phyloP scores from a whole-genome alignment of 495 filamentous ascomycete species.

The Trichocladium antarcticum region DNA sequence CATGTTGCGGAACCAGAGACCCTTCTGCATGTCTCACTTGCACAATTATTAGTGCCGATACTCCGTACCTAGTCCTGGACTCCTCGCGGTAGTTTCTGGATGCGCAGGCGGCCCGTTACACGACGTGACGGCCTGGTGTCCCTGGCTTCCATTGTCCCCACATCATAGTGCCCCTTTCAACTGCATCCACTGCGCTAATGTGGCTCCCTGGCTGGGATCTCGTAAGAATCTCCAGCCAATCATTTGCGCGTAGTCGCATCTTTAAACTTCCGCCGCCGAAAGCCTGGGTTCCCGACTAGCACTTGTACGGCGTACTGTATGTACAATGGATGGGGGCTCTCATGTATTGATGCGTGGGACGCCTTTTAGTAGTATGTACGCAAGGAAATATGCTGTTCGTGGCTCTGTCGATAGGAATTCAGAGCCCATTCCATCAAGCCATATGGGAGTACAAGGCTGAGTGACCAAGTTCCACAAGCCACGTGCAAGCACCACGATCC shows the following conservation, averaged over 20 bases:
- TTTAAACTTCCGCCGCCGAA: neutral
- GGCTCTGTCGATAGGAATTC: too few relatives aligned
- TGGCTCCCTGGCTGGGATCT: neutral
- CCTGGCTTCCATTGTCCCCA: neutral
- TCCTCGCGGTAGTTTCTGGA: too few relatives aligned
- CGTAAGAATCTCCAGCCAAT: conserved; percentile 4
- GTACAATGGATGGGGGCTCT: neutral
- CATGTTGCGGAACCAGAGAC: too few relatives aligned
- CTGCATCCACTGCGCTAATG: conserved; percentile 9
- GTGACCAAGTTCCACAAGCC: neutral
- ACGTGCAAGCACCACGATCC: conserved; percentile 1
- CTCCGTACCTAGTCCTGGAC: too few relatives aligned
- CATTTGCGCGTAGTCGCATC: neutral
- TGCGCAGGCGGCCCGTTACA: too few relatives aligned
- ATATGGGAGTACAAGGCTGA: neutral
- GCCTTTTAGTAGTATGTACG: too few relatives aligned
- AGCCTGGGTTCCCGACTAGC: neutral
- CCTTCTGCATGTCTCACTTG: conserved; percentile 3
- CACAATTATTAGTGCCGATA: neutral
- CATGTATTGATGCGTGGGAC: neutral
- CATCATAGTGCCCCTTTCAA: conserved; percentile 10
- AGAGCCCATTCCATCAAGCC: neutral
- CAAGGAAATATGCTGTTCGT: too few relatives aligned
- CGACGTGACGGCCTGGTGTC: neutral
- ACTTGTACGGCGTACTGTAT: too few relatives aligned